These are phyloP conservation scores for Colletotrichum tanaceti DNA, from an alignment of 2,329 filamentous ascomycete genomes.

Conservation along the genomic window DNA sequence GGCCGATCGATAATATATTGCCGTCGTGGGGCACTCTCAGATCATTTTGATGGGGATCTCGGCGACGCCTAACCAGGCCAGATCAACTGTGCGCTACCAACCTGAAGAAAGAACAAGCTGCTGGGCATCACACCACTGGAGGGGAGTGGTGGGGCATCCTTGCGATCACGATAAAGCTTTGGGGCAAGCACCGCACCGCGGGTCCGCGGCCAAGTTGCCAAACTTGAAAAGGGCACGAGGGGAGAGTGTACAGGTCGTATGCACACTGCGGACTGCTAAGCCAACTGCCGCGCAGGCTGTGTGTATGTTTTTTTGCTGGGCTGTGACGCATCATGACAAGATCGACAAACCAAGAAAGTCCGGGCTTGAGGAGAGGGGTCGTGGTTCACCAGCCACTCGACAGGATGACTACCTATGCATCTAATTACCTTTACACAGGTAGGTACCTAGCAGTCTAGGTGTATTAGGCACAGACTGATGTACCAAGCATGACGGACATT, in stretches of 20 bases:
- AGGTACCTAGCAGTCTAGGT: too few relatives aligned
- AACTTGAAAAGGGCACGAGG: neutral
- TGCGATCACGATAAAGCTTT: constrained; percentile 5
- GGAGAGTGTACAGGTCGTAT: too few relatives aligned
- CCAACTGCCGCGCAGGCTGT: constrained; percentile 2
- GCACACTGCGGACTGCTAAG: neutral
- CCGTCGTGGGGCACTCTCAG: constrained; percentile 5
- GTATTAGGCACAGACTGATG: too few relatives aligned
- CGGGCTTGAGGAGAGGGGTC: neutral
- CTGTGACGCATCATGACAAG: constrained; percentile 18
- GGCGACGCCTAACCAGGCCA: constrained; percentile 7
- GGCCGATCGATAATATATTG: constrained; percentile 10
- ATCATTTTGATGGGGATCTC: constrained; percentile 10
- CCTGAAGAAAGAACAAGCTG: constrained; percentile 15
- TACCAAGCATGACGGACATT: neutral
- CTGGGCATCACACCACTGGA: constrained; percentile 19
- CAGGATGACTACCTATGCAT: neutral
- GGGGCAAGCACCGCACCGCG: constrained; percentile 1
- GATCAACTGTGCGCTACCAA: neutral
- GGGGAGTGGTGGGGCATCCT: constrained; percentile 21
- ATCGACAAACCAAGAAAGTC: neutral
- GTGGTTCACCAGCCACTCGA: neutral
- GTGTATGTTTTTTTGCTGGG: constrained; percentile 3
- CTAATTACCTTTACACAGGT: too few relatives aligned
- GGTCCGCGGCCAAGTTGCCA: neutral